Conservation (phyloP, 192 early-diverging fungal genomes). For the Entomortierella beljakovae region DNA sequence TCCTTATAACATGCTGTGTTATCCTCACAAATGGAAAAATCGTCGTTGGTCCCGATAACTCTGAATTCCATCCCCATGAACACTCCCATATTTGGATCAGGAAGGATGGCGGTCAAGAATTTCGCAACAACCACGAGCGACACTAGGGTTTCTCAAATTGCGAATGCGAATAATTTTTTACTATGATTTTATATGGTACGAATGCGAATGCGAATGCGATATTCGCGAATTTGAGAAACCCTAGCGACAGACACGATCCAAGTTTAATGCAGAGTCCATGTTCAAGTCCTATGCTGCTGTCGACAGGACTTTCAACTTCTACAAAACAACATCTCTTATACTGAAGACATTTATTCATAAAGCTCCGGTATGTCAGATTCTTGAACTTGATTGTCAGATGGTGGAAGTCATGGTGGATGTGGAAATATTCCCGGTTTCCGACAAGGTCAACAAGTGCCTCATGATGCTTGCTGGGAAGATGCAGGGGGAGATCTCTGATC, state of each 20-base stretch:
- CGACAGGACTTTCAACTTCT: conserved; percentile 6
- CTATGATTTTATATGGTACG: too few species aligned
- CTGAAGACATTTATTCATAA: conserved; percentile 13
- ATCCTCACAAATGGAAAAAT: too few species aligned
- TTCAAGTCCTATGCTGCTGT: conserved; percentile 20
- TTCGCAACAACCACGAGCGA: conserved; percentile 1
- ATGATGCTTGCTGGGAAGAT: conserved; percentile 15
- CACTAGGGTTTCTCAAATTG: too few species aligned
- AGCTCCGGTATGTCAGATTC: conserved; percentile 6
- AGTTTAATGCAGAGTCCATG: conserved; percentile 13
- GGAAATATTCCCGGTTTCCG: conserved; percentile 10
- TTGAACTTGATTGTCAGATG: conserved; percentile 8
- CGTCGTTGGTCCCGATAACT: too few species aligned
- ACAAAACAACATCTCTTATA: conserved; percentile 16
- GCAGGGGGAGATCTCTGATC: conserved; percentile 6
- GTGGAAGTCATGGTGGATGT: conserved; percentile 22
- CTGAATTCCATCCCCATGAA: background rate
- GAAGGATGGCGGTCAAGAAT: background rate
- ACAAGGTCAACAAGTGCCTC: conserved; percentile 14
- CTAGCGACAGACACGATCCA: conserved; percentile 16
- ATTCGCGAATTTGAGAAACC: too few species aligned
- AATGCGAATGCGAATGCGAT: too few species aligned
- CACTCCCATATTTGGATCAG: conserved; percentile 8
- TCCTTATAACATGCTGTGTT: too few species aligned
- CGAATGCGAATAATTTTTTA: too few species aligned